Evolutionary conservation across 2,329 filamentous ascomycete species (phyloP).

Genomic region (Tolypocladium amazonense): DNA sequence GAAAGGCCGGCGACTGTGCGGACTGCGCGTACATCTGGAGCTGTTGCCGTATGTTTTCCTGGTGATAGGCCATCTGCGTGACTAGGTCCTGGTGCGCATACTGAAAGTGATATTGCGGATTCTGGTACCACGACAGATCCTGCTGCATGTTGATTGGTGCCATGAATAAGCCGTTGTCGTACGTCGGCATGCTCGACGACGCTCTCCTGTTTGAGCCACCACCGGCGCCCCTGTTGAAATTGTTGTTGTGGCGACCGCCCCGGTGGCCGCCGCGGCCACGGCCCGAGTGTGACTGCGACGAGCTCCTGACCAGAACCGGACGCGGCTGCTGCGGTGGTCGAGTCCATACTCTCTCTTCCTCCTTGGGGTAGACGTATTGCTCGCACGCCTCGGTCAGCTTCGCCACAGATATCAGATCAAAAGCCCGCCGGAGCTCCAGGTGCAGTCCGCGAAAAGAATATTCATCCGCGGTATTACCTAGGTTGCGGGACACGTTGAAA

Average conservation of each 20-base stretch:
- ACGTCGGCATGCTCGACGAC: constrained; percentile 39
- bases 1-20: constrained; percentile 20
- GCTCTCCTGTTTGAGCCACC: constrained; percentile 33
- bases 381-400: constrained; percentile 80
- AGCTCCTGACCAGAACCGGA: constrained; percentile 48
- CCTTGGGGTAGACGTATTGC: constrained; percentile 77
- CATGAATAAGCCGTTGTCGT: constrained; percentile 38
- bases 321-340: constrained; percentile 44
- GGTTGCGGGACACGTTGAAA: constrained; percentile 80
- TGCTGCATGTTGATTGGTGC: constrained; percentile 32
- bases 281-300: constrained; percentile 45
- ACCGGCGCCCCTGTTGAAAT: constrained; percentile 12
- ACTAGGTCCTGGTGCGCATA: constrained; percentile 27
- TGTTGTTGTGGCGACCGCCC: constrained; percentile 36
- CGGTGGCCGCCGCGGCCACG: constrained; percentile 38
- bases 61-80: constrained; percentile 30
- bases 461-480: constrained; percentile 94
- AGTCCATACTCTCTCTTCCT: constrained; percentile 57
- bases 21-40: constrained; percentile 24
- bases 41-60: constrained; percentile 24
- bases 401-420: constrained; percentile 66
- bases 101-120: constrained; percentile 28
- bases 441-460: constrained; percentile 89
- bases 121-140: constrained; percentile 40
- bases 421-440: constrained; percentile 78